Evolutionary conservation across 1,139 yeast species (phyloP), one percentile per base, ranked within the genome.

Genomic region (Geotrichum cucujoidarum): DNA sequence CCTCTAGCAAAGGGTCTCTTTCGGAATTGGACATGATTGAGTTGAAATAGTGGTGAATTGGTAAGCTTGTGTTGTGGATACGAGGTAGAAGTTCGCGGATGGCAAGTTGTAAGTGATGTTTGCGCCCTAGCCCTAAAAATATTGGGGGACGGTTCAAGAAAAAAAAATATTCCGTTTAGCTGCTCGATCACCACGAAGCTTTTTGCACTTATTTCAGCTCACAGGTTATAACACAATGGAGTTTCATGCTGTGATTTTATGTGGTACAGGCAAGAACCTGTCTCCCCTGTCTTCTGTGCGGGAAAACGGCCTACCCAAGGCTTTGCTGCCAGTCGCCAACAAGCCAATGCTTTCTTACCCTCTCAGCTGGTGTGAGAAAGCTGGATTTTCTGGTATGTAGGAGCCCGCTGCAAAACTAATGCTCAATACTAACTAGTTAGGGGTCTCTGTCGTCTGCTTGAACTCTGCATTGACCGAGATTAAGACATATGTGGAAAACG

Each of bases 321-420:
- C 97, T 0, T 70, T 90, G 48, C 68, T 94, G 45, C 97, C 98
- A 2, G 74, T 94, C 38, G 97, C 94, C 14, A 90, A 90, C 64
- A 76, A 77, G 59, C 95, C 97, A n/a, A 81, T 92, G 86, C 71
- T 94, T 42, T 83, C 83, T 57, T 85, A 88, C 61, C 95, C 86
- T 2, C 72, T 94, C 40, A 90, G 85, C 57, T 94, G 97, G 97
- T 89, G 97, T 72, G 88, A 83, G 60, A 75, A 76, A 61, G 97
- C 95, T 1, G 56, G 54, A 22, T 67, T 67, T 50, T 53, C 56
- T 8, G 52, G 56, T 52, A 51, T 42, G 55, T 8, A 16, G 17
- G 38, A 13, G 25, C 20, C 11, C 22, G 14, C 20, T 27, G 14
- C 17, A 11, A 24, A 27, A 27, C 13, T 18, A n/a, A n/a, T n/a